phyloP scores from a whole-genome alignment of 352 stramenopile genomes.

The Pythium sukuiense region DNA sequence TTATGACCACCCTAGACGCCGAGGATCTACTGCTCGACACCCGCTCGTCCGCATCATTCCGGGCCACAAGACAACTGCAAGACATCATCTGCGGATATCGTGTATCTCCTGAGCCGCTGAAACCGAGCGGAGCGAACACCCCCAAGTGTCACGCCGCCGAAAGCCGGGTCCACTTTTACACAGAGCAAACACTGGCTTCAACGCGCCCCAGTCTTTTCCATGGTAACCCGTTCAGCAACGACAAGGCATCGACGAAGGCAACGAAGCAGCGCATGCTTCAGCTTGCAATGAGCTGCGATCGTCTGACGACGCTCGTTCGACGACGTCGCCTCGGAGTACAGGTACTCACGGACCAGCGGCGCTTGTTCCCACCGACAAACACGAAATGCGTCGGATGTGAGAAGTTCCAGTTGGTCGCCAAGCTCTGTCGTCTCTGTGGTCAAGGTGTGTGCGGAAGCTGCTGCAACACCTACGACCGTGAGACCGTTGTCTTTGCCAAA shows the following conservation, averaged over 20 bases:
- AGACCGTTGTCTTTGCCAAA: conserved; percentile 1
- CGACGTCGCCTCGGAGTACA: conserved; percentile 56
- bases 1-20: not conserved
- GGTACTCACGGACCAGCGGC: conserved; percentile 37
- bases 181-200: not conserved
- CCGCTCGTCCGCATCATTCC: not conserved
- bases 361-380: not conserved
- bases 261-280: conserved; percentile 1
- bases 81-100: not conserved
- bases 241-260: not conserved
- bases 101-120: not conserved
- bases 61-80: not conserved
- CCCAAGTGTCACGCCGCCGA: not conserved
- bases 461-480: conserved; percentile 16
- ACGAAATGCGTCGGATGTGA: conserved; percentile 2
- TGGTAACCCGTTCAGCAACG: not conserved
- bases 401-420: conserved; percentile 1
- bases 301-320: conserved; percentile 44
- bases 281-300: conserved; percentile 17
- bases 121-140: not conserved
- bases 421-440: conserved; percentile 12
- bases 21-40: not conserved
- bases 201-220: not conserved
- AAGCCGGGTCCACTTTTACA: not conserved
- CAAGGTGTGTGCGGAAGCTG: conserved; percentile 10